Percentiles rank a stretch among this genome's conserved stretches.
Evolutionary conservation across 345 rosid genomes (phyloP).

Genomic region (Aquilaria malaccensis): DNA sequence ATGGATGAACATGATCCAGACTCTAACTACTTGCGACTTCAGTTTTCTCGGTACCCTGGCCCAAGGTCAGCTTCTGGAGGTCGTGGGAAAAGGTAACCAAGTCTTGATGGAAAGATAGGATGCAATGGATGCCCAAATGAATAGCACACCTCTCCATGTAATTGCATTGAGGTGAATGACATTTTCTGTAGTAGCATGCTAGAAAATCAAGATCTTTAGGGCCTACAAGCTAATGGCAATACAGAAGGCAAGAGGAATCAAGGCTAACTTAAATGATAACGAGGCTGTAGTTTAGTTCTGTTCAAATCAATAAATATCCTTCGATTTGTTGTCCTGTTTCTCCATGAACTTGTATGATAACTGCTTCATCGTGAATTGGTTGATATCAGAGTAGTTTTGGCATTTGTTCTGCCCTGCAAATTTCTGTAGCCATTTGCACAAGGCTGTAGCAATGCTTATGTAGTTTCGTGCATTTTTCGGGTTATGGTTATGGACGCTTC

Average conservation of each 20-base stretch:
- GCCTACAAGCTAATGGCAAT: slow-evolving; percentile 9
- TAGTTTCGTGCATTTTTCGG: no score
- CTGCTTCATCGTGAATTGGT: not conserved
- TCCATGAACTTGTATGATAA: slow-evolving; percentile 12
- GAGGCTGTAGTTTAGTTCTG: no score
- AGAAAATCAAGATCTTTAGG: slow-evolving; percentile 6
- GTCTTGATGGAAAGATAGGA: slow-evolving; percentile 6
- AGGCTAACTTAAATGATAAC: no score
- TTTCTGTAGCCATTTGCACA: no score
- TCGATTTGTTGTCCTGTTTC: no score
- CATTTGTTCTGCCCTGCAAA: no score
- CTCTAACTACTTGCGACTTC: slow-evolving; percentile 60
- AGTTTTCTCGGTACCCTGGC: slow-evolving; percentile 67
- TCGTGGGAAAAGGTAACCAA: slow-evolving; percentile 59
- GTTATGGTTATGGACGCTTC: no score
- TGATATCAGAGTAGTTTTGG: not conserved
- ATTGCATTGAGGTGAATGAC: slow-evolving; percentile 6
- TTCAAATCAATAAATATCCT: slow-evolving; percentile 5
- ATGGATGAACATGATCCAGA: slow-evolving; percentile 69
- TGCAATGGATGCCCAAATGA: slow-evolving; percentile 10
- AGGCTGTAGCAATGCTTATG: no score
- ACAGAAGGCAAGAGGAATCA: slow-evolving; percentile 8
- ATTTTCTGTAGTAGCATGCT: slow-evolving; percentile 8
- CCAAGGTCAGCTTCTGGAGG: slow-evolving; percentile 52
- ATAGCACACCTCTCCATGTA: slow-evolving; percentile 2